A percentile compares a stretch with the other conserved stretches of the same genome.
phyloP scores from a whole-genome alignment of 495 filamentous ascomycete genomes.

The Hyaloscypha bicolor region DNA sequence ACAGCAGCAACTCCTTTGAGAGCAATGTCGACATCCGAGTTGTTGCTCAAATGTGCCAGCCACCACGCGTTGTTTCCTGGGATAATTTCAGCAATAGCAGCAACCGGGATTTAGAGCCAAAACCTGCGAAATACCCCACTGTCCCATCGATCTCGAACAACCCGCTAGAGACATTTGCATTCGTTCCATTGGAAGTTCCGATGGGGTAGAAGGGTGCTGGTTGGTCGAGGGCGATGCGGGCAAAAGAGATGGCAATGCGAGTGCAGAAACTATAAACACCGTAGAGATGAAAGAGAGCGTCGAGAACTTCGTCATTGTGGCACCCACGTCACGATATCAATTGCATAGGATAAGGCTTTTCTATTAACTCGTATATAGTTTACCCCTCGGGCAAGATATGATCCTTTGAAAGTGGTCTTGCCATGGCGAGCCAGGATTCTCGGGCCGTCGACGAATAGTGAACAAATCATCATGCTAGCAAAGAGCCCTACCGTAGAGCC shows the following conservation, averaged over 20 bases:
- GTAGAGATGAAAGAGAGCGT: not conserved
- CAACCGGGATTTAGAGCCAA: not conserved
- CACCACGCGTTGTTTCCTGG: slow-evolving; percentile 59
- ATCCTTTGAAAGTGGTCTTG: not conserved
- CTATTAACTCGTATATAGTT: not conserved
- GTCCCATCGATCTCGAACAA: slow-evolving; percentile 55
- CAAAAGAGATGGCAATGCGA: slow-evolving; percentile 9
- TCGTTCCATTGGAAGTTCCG: slow-evolving; percentile 22
- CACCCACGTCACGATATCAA: not conserved
- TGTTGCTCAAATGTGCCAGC: slow-evolving; percentile 53
- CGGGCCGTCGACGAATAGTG: not conserved
- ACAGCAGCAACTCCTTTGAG: slow-evolving; percentile 40
- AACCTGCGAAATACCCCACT: slow-evolving; percentile 36
- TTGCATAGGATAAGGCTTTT: not conserved
- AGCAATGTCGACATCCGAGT: slow-evolving; percentile 51
- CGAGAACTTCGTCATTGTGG: slow-evolving; percentile 13
- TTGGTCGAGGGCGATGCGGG: slow-evolving; percentile 4
- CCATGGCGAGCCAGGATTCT: not conserved
- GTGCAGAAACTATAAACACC: not conserved
- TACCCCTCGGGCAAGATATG: not conserved
- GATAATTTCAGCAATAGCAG: slow-evolving; percentile 10
- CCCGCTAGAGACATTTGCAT: slow-evolving; percentile 41
- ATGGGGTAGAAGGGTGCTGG: slow-evolving; percentile 26
- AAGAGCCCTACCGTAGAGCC: not conserved
- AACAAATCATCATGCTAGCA: not conserved